These are phyloP conservation scores for Stenogyne calaminthoides DNA, from an alignment of 305 asterid species.

Conservation along the genomic window DNA sequence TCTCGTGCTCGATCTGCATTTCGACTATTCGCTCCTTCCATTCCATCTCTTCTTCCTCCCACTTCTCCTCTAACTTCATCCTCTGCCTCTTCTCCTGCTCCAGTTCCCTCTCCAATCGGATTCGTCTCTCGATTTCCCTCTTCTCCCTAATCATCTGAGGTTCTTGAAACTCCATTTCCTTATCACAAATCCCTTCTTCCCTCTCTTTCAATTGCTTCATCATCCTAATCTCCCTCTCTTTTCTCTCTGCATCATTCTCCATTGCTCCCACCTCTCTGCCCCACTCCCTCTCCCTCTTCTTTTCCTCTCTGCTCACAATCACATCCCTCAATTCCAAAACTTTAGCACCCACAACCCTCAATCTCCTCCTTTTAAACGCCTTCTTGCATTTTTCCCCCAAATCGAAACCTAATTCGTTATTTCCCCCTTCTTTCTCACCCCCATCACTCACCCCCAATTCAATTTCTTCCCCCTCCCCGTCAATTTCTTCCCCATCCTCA, in stretches of 20 bases:
- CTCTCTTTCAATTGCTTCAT: slow-evolving; percentile 43
- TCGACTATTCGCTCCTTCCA: slow-evolving; percentile 84
- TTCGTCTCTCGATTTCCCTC: slow-evolving; percentile 63
- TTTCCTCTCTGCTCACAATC: slow-evolving; percentile 69
- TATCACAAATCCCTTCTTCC: slow-evolving; percentile 43
- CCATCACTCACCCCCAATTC: slow-evolving; percentile 35
- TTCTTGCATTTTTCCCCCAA: slow-evolving; percentile 40
- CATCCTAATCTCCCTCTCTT: slow-evolving; percentile 40
- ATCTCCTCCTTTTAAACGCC: slow-evolving; percentile 46
- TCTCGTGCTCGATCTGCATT: slow-evolving; percentile 91
- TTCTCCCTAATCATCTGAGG: slow-evolving; percentile 54
- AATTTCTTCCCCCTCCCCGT: slow-evolving; percentile 29
- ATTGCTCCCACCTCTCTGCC: slow-evolving; percentile 41
- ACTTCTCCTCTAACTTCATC: slow-evolving; percentile 75
- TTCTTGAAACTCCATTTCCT: slow-evolving; percentile 61
- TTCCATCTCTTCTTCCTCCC: slow-evolving; percentile 84
- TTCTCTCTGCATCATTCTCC: slow-evolving; percentile 42
- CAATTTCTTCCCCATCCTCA: slow-evolving; percentile 47
- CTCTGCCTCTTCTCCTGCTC: slow-evolving; percentile 70
- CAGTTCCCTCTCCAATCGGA: slow-evolving; percentile 58
- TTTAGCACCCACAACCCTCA: slow-evolving; percentile 56
- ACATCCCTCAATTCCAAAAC: slow-evolving; percentile 66
- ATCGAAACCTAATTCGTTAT: slow-evolving; percentile 33
- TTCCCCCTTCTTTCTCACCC: slow-evolving; percentile 40
- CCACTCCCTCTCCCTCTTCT: slow-evolving; percentile 77